phyloP scores from a whole-genome alignment of 106 monocot species.

The Apostasia shenzhenica region DNA sequence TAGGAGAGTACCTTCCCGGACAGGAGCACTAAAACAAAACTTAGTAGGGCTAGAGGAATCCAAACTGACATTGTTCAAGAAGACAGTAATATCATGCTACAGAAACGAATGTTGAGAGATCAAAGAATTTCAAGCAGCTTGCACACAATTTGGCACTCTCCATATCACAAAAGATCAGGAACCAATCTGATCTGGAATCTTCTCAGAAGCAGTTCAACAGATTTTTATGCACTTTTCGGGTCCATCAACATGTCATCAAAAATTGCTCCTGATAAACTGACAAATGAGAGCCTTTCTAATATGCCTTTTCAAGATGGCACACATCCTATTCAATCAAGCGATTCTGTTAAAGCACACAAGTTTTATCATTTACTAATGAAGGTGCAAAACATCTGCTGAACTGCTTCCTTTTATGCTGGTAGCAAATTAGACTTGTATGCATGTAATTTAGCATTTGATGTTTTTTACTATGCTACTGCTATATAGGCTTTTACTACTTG shows the following conservation, averaged over 20 bases:
- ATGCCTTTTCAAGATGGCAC: slow-evolving; percentile 5
- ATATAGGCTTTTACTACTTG: neutral
- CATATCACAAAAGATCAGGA: slow-evolving; percentile 17
- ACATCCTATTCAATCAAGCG: slow-evolving; percentile 18
- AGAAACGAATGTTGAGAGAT: slow-evolving; percentile 2
- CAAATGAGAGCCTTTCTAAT: slow-evolving; percentile 19
- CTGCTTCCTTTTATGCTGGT: neutral
- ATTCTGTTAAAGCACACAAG: slow-evolving; percentile 28
- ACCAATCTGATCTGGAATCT: slow-evolving; percentile 44
- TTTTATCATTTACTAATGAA: slow-evolving; percentile 46
- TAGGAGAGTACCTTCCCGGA: slow-evolving; percentile 25
- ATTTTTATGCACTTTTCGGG: slow-evolving; percentile 55
- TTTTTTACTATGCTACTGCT: neutral
- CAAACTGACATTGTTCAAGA: slow-evolving; percentile 50
- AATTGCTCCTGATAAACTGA: slow-evolving; percentile 11
- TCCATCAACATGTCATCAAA: slow-evolving; percentile 22
- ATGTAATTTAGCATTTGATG: neutral
- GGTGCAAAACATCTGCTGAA: slow-evolving; percentile 21
- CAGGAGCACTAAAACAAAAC: slow-evolving; percentile 11
- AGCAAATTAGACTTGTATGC: neutral
- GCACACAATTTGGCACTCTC: slow-evolving; percentile 43
- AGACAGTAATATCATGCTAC: neutral
- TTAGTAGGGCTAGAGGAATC: slow-evolving; percentile 31
- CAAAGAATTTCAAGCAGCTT: slow-evolving; percentile 43
- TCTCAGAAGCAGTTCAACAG: slow-evolving; percentile 45